Conservation (phyloP, 805 yeast genomes). For the Peterozyma toletana region DNA sequence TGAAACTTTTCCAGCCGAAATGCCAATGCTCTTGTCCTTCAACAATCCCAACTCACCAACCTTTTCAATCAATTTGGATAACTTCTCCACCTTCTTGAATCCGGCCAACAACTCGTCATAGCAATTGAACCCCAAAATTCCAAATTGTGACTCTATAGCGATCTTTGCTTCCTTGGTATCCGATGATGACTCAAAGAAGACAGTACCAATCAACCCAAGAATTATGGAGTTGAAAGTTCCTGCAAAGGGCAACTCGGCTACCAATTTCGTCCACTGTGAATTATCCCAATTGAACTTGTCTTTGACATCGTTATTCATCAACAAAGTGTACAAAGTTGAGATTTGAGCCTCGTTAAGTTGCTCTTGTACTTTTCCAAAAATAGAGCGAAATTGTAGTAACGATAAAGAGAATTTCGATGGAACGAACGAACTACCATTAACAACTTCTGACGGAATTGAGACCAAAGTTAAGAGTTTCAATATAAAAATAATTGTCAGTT, state of each 20-base stretch:
- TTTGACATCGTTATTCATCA: constrained; percentile 46
- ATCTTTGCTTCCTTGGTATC: too few species aligned
- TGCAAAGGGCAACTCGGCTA: constrained; percentile 55
- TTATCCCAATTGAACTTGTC: constrained; percentile 41
- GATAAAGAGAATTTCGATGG: constrained; percentile 52
- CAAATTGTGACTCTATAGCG: too few species aligned
- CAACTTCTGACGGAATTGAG: constrained; percentile 42
- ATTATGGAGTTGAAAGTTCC: constrained; percentile 50
- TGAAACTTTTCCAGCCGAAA: too few species aligned
- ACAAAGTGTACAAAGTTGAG: constrained; percentile 40
- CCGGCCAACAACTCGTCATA: too few species aligned
- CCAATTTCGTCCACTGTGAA: constrained; percentile 52
- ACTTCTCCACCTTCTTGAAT: background rate
- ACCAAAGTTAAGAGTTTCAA: constrained; percentile 43
- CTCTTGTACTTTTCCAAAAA: constrained; percentile 42
- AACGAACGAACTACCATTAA: constrained; percentile 27
- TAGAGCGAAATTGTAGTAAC: constrained; percentile 60
- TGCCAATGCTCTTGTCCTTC: background rate
- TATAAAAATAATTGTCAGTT: constrained; percentile 29
- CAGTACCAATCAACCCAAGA: constrained; percentile 51
- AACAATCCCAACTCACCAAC: background rate
- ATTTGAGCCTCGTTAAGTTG: constrained; percentile 50
- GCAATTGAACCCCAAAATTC: too few species aligned
- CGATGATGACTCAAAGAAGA: constrained; percentile 29
- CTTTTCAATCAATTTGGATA: background rate